Evolutionary conservation across 768 basidiomycete genomes (phyloP).

Genomic region (Pleurotus giganteus): DNA sequence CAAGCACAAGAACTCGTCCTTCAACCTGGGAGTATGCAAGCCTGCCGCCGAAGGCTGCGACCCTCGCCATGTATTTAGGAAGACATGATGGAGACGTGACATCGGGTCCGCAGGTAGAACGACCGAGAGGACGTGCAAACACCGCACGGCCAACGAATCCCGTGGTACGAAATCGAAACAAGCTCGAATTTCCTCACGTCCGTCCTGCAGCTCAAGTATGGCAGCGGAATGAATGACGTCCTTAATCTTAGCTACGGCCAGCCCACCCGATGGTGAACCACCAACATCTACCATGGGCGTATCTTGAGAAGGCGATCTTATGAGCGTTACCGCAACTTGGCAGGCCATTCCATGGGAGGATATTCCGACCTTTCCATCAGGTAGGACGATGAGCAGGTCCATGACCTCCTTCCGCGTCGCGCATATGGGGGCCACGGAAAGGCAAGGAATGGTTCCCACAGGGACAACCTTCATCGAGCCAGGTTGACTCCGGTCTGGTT

Average conservation of each 20-base stretch:
- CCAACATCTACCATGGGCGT: slow-evolving; percentile 22
- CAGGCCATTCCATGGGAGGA: slow-evolving; percentile 62
- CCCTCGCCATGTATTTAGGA: slow-evolving; percentile 52
- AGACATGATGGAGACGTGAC: slow-evolving; percentile 53
- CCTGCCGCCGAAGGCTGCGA: slow-evolving; percentile 31
- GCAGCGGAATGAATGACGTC: slow-evolving; percentile 51
- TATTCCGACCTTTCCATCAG: slow-evolving; percentile 51
- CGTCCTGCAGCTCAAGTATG: slow-evolving; percentile 53
- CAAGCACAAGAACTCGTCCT: slow-evolving; percentile 33
- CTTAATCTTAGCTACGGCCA: slow-evolving; percentile 32
- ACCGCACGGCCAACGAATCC: slow-evolving; percentile 54
- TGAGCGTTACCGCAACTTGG: slow-evolving; percentile 25
- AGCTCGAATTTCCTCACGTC: slow-evolving; percentile 29
- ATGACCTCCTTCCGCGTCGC: slow-evolving; percentile 60
- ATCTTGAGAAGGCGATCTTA: slow-evolving; percentile 10
- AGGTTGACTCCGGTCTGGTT: slow-evolving; percentile 23
- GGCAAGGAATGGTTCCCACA: slow-evolving; percentile 37
- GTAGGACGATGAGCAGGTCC: slow-evolving; percentile 69
- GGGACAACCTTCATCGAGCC: slow-evolving; percentile 38
- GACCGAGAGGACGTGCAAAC: slow-evolving; percentile 61
- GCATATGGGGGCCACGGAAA: slow-evolving; percentile 55
- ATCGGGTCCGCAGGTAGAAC: slow-evolving; percentile 55
- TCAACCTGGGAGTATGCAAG: neutral
- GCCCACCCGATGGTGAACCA: slow-evolving; percentile 33
- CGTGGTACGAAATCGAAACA: slow-evolving; percentile 56